Percentiles rank a stretch among this genome's conserved stretches.
phyloP scores from a whole-genome alignment of 2,329 filamentous ascomycete genomes.

The Nigrospora sphaerica region DNA sequence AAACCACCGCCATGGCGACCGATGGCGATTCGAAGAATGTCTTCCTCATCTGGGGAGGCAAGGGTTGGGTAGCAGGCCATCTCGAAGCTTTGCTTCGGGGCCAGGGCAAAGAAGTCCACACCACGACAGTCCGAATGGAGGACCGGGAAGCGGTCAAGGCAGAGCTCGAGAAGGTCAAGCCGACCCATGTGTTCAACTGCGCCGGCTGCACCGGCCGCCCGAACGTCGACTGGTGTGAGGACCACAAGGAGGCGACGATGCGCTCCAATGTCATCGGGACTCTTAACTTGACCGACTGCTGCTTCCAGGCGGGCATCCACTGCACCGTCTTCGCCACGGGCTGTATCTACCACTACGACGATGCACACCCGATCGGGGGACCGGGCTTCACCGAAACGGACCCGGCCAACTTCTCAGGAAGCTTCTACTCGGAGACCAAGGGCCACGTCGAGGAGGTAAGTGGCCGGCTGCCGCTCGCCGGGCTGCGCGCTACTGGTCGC shows the following conservation, averaged over 20 bases:
- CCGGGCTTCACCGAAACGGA: conserved; percentile 56
- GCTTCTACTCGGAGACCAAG: conserved; percentile 64
- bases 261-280: conserved; percentile 61
- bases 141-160: conserved; percentile 48
- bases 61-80: conserved; percentile 45
- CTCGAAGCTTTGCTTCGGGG: conserved; percentile 49
- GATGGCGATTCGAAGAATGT: neutral
- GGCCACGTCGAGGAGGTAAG: conserved; percentile 56
- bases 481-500: neutral
- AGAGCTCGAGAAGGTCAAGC: conserved; percentile 51
- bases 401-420: conserved; percentile 56
- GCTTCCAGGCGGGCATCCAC: conserved; percentile 51
- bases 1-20: neutral
- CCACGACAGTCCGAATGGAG: conserved; percentile 59
- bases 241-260: conserved; percentile 60
- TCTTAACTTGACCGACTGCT: conserved; percentile 55
- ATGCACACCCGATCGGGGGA: conserved; percentile 51
- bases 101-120: conserved; percentile 54
- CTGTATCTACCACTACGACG: conserved; percentile 60
- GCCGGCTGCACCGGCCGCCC: conserved; percentile 60
- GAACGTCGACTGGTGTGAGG: conserved; percentile 67
- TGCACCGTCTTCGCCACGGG: conserved; percentile 61
- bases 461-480: neutral
- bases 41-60: conserved; percentile 32
- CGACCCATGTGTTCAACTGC: conserved; percentile 60